A percentile compares a stretch with the other conserved stretches of the same genome.
Evolutionary conservation across 495 filamentous ascomycete genomes (phyloP).

Genomic region (Penicillium alfredii): DNA sequence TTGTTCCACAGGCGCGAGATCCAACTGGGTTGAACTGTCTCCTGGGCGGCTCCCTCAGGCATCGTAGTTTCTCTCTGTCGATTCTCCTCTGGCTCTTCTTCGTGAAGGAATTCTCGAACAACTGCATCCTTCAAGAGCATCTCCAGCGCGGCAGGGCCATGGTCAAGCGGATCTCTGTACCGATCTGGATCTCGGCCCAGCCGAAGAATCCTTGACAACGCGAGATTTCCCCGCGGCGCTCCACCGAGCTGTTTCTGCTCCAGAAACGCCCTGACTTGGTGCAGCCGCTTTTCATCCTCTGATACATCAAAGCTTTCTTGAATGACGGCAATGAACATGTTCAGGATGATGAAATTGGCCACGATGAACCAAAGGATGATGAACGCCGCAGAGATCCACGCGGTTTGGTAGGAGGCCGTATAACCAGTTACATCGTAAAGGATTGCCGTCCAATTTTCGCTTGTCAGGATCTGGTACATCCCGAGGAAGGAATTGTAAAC

Average conservation of each 20-base stretch:
- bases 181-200: slow-evolving; percentile 58
- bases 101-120: slow-evolving; percentile 89
- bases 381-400: slow-evolving; percentile 95
- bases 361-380: slow-evolving; percentile 94
- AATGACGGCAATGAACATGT: slow-evolving; percentile 99
- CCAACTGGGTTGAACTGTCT: slow-evolving; percentile 44
- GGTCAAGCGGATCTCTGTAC: slow-evolving; percentile 77
- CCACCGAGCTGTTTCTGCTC: slow-evolving; percentile 81
- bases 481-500: slow-evolving; percentile 95
- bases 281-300: slow-evolving; percentile 94
- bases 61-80: slow-evolving; percentile 22
- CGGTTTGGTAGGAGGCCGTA: slow-evolving; percentile 54
- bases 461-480: slow-evolving; percentile 98
- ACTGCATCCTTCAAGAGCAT: slow-evolving; percentile 95
- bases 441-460: slow-evolving; percentile 89
- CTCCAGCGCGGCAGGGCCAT: slow-evolving; percentile 80
- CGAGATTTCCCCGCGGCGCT: slow-evolving; percentile 62
- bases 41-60: slow-evolving; percentile 21
- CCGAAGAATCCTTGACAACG: slow-evolving; percentile 81
- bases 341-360: slow-evolving; percentile 91
- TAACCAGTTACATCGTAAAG: slow-evolving; percentile 75
- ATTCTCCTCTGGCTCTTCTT: slow-evolving; percentile 41
- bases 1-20: slow-evolving; percentile 54
- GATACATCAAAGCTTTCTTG: slow-evolving; percentile 99
- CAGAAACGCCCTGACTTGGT: slow-evolving; percentile 91